A percentile compares a stretch with the other conserved stretches of the same genome.
Evolutionary conservation across 768 basidiomycete genomes (phyloP).

Genomic region (Phaeotremella fagi): DNA sequence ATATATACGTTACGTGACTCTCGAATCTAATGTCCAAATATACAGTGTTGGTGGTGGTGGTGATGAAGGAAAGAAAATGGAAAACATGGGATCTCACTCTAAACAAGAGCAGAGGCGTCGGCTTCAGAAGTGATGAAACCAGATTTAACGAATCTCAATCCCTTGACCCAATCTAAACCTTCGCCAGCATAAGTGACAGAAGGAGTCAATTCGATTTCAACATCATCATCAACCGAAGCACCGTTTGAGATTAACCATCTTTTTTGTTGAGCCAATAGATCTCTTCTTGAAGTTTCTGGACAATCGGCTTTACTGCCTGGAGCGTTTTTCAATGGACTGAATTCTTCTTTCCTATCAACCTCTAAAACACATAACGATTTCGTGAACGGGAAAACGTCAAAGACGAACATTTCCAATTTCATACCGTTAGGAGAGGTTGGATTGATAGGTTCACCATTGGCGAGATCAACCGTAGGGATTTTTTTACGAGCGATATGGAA

Average conservation of each 20-base stretch:
- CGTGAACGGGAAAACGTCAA: conserved; percentile 96
- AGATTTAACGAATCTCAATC: conserved; percentile 70
- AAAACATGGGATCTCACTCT: not conserved
- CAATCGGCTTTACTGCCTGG: conserved; percentile 86
- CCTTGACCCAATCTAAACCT: conserved; percentile 71
- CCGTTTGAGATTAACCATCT: conserved; percentile 78
- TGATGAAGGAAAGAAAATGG: not conserved
- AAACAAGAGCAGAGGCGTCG: not conserved
- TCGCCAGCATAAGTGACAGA: conserved; percentile 87
- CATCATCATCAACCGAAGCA: conserved; percentile 63
- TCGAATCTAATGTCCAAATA: no score
- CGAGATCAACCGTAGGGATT: conserved; percentile 74
- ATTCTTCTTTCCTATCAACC: conserved; percentile 81
- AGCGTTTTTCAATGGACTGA: conserved; percentile 95
- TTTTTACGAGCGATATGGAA: conserved; percentile 99
- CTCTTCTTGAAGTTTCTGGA: conserved; percentile 81
- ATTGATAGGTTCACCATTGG: conserved; percentile 65
- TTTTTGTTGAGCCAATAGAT: conserved; percentile 80
- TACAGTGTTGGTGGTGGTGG: not conserved
- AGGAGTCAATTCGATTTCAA: conserved; percentile 88
- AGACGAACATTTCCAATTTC: conserved; percentile 98
- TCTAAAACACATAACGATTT: conserved; percentile 66
- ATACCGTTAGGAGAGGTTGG: conserved; percentile 92
- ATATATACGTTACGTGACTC: not conserved
- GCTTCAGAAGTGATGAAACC: conserved; percentile 50